These are phyloP conservation scores for Apophysomyces variabilis DNA, from an alignment of 371 early-diverging fungal species.

Conservation along the genomic window DNA sequence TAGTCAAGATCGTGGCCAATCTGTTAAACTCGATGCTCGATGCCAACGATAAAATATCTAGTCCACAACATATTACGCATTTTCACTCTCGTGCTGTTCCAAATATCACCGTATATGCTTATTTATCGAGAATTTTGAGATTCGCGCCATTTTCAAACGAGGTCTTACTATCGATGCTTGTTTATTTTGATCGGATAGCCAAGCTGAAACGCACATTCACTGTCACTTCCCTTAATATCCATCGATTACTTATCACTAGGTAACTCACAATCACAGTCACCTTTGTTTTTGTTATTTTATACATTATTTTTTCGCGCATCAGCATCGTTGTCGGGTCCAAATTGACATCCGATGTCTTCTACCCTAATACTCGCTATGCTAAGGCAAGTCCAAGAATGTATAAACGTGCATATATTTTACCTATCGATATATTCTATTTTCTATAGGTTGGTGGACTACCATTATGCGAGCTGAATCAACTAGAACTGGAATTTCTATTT, in stretches of 20 bases:
- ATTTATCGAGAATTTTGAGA: slow-evolving; percentile 72
- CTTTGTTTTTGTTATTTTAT: slow-evolving; percentile 1
- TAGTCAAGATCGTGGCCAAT: slow-evolving; percentile 53
- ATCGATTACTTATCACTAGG: slow-evolving; percentile 80
- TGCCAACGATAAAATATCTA: slow-evolving; percentile 70
- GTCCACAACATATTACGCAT: slow-evolving; percentile 57
- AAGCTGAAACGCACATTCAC: slow-evolving; percentile 50
- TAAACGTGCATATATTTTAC: no score
- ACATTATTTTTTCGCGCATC: slow-evolving; percentile 6
- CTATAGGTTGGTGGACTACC: slow-evolving; percentile 85
- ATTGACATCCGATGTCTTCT: slow-evolving; percentile 83
- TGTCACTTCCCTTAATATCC: slow-evolving; percentile 78
- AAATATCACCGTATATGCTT: slow-evolving; percentile 67
- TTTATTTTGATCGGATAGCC: slow-evolving; percentile 89
- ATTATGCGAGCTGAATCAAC: slow-evolving; percentile 80
- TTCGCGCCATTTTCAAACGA: slow-evolving; percentile 82
- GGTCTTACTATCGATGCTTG: slow-evolving; percentile 73
- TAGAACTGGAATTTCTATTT: slow-evolving; percentile 89
- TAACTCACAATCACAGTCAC: slow-evolving; percentile 6
- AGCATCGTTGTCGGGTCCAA: slow-evolving; percentile 84
- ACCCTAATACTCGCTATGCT: slow-evolving; percentile 78
- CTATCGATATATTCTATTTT: background rate
- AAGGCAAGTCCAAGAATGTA: slow-evolving; percentile 46
- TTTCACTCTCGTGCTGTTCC: slow-evolving; percentile 89
- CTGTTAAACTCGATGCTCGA: slow-evolving; percentile 59